Evolutionary conservation across 2,329 filamentous ascomycete genomes (phyloP).

Genomic region (Blumeria graminis): DNA sequence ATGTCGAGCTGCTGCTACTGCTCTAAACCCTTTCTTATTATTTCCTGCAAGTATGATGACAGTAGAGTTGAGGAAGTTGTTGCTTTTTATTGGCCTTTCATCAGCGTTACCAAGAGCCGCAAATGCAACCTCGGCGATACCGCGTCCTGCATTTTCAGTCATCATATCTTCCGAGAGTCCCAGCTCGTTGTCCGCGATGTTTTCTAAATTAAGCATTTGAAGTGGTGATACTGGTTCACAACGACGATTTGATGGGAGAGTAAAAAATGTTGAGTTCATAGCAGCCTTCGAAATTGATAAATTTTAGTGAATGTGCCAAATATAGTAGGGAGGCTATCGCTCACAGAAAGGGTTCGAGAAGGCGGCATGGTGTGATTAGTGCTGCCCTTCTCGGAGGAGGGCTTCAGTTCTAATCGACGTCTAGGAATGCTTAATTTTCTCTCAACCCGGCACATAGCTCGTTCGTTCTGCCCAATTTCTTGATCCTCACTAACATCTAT

Average conservation of each 20-base stretch:
- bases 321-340: constrained; percentile 1
- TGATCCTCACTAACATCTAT: constrained; percentile 26
- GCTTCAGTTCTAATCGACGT: constrained; percentile 10
- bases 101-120: constrained; percentile 29
- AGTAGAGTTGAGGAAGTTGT: constrained; percentile 17
- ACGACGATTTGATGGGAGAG: constrained; percentile 28
- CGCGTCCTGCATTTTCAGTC: constrained; percentile 72
- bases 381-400: constrained; percentile 14
- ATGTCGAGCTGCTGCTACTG: constrained; percentile 67
- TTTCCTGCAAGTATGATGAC: constrained; percentile 81
- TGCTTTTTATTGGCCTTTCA: constrained; percentile 14
- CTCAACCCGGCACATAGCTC: constrained; percentile 11
- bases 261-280: constrained; percentile 21
- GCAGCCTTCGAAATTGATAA: constrained; percentile 8
- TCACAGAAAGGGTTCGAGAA: constrained; percentile 11
- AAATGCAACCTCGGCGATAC: constrained; percentile 65
- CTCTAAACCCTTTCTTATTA: constrained; percentile 66
- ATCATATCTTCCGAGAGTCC: constrained; percentile 76
- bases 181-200: constrained; percentile 68
- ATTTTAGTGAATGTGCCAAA: not conserved
- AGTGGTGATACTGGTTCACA: constrained; percentile 43
- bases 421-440: constrained; percentile 15
- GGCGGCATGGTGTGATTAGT: constrained; percentile 8
- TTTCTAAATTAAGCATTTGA: constrained; percentile 81
- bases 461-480: constrained; percentile 10